Percentiles rank a stretch among this genome's conserved stretches.
These are phyloP conservation scores for Gaeumannomyces tritici DNA, from an alignment of 2,329 filamentous ascomycete species.

Conservation along the genomic window DNA sequence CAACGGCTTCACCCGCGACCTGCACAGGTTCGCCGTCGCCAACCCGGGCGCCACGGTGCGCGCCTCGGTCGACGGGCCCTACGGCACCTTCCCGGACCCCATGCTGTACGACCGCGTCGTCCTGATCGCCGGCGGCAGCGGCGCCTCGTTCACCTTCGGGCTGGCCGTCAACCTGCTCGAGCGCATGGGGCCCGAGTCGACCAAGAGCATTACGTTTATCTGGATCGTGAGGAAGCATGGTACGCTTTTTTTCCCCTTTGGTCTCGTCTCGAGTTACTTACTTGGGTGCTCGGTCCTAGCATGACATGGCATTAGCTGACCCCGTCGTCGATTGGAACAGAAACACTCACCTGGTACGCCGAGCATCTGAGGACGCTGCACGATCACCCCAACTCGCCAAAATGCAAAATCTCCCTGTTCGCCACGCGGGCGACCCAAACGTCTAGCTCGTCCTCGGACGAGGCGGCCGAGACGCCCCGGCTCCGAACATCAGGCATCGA, in stretches of 20 bases:
- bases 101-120: conserved; percentile 44
- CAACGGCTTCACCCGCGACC: conserved; percentile 47
- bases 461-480: conserved; percentile 5
- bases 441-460: conserved; percentile 5
- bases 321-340: conserved; percentile 7
- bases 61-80: conserved; percentile 49
- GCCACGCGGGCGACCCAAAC: conserved; percentile 18
- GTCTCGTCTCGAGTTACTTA: too few relatives aligned
- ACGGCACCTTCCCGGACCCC: conserved; percentile 44
- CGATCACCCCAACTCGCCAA: conserved; percentile 25
- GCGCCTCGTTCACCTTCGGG: conserved; percentile 48
- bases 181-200: conserved; percentile 25
- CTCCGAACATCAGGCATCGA: conserved; percentile 2
- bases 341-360: conserved; percentile 25
- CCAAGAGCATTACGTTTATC: conserved; percentile 33
- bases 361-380: conserved; percentile 27
- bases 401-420: conserved; percentile 25
- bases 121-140: conserved; percentile 51
- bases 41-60: conserved; percentile 38
- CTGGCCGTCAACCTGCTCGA: conserved; percentile 34
- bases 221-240: conserved; percentile 38
- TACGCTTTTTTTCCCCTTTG: conserved; percentile 15
- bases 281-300: too few relatives aligned
- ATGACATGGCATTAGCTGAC: neutral
- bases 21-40: conserved; percentile 39